Evolutionary conservation across 176 grass and related monocot species (phyloP).

Genomic region (Lolium multiflorum): DNA sequence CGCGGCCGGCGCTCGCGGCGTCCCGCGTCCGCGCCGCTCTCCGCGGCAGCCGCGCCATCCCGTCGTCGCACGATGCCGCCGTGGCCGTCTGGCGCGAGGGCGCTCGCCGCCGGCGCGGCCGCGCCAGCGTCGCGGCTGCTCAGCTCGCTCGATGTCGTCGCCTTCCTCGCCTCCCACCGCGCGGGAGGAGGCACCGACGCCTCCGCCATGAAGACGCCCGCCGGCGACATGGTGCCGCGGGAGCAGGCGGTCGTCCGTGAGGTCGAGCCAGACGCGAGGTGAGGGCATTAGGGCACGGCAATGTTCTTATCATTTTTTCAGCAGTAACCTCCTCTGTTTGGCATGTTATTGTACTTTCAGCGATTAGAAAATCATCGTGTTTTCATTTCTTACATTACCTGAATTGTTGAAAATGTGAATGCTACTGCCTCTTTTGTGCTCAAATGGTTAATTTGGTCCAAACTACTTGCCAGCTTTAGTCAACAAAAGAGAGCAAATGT

Average conservation of each 20-base stretch:
- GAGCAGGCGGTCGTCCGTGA: slow-evolving; percentile 49
- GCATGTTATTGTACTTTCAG: not conserved
- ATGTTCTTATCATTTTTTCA: not conserved
- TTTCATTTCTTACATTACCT: too few species aligned
- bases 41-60: slow-evolving; percentile 49
- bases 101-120: slow-evolving; percentile 16
- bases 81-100: slow-evolving; percentile 58
- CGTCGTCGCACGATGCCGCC: slow-evolving; percentile 56
- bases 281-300: not conserved
- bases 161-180: not conserved
- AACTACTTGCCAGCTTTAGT: too few species aligned
- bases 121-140: slow-evolving; percentile 56
- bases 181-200: slow-evolving; percentile 16
- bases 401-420: too few species aligned
- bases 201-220: slow-evolving; percentile 43
- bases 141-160: slow-evolving; percentile 12
- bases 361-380: not conserved
- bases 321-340: not conserved
- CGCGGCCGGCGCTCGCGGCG: slow-evolving; percentile 61
- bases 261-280: slow-evolving; percentile 62
- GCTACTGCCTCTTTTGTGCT: too few species aligned
- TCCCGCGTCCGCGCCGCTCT: slow-evolving; percentile 62
- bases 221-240: slow-evolving; percentile 58
- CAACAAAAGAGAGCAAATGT: too few species aligned
- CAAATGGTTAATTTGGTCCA: too few species aligned